phyloP scores from a whole-genome alignment of 2,329 filamentous ascomycete genomes.

The Periconia macrospinosa region DNA sequence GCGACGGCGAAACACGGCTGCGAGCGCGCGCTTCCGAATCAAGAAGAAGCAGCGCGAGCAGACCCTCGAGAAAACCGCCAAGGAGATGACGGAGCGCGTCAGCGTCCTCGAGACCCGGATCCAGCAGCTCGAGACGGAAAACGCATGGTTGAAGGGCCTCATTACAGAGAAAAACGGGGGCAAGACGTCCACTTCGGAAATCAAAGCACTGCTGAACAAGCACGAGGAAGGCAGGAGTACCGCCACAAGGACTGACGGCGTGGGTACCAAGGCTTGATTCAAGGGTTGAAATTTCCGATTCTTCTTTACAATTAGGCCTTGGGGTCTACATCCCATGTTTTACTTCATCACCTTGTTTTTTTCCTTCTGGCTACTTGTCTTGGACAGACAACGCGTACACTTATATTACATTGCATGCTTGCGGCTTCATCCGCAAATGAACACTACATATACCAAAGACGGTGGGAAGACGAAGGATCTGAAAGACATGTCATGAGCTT shows the following conservation, averaged over 20 bases:
- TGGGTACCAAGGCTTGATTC: slow-evolving; percentile 38
- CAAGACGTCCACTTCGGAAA: slow-evolving; percentile 33
- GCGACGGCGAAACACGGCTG: slow-evolving; percentile 56
- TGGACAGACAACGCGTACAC: background rate
- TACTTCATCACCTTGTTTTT: background rate
- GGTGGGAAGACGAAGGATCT: background rate
- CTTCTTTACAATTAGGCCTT: background rate
- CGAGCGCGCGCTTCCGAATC: slow-evolving; percentile 56
- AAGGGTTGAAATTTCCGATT: slow-evolving; percentile 20
- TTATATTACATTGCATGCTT: background rate
- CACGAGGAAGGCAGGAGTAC: slow-evolving; percentile 42
- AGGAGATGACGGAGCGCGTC: slow-evolving; percentile 55
- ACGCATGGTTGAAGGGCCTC: slow-evolving; percentile 55
- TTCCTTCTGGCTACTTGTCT: background rate
- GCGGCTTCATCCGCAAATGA: background rate
- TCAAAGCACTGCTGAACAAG: slow-evolving; percentile 38
- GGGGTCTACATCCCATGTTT: background rate
- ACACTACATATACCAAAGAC: background rate
- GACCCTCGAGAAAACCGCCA: slow-evolving; percentile 54
- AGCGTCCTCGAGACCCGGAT: slow-evolving; percentile 49
- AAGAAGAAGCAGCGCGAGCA: slow-evolving; percentile 60
- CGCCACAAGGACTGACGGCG: slow-evolving; percentile 39
- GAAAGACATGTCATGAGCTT: background rate
- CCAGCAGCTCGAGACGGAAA: slow-evolving; percentile 55
- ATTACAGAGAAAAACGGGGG: slow-evolving; percentile 54